A percentile compares a stretch with the other conserved stretches of the same genome.
phyloP scores from a whole-genome alignment of 2,329 filamentous ascomycete genomes.

The Alternaria brassicicola region DNA sequence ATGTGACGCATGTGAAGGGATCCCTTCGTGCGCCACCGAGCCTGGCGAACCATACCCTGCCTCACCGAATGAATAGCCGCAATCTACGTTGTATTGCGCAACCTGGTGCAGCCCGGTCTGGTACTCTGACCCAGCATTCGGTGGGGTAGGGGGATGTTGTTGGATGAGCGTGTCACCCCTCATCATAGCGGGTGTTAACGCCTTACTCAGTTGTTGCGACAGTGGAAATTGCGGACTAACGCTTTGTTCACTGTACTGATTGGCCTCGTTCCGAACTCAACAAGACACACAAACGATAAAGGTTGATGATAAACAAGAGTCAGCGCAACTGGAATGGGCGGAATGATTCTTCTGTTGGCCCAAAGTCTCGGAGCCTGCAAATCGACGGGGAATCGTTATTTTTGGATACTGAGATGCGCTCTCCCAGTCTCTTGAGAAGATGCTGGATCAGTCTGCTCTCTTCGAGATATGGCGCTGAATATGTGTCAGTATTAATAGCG shows the following conservation, averaged over 20 bases:
- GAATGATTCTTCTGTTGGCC: slow-evolving; percentile 3
- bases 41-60: slow-evolving; percentile 40
- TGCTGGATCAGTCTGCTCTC: slow-evolving; percentile 13
- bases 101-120: slow-evolving; percentile 50
- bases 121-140: slow-evolving; percentile 37
- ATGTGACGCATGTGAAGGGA: slow-evolving; percentile 38
- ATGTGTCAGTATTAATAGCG: slow-evolving; percentile 33
- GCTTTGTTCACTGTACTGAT: slow-evolving; percentile 9
- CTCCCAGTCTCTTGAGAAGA: slow-evolving; percentile 25
- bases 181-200: slow-evolving; percentile 32
- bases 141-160: slow-evolving; percentile 47
- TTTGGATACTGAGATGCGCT: background rate
- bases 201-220: slow-evolving; percentile 12
- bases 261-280: slow-evolving; percentile 16
- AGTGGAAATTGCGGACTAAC: slow-evolving; percentile 8
- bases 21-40: slow-evolving; percentile 33
- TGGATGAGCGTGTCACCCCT: slow-evolving; percentile 44
- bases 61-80: slow-evolving; percentile 47
- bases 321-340: background rate
- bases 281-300: slow-evolving; percentile 13
- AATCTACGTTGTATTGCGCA: slow-evolving; percentile 52
- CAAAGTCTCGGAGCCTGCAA: slow-evolving; percentile 10
- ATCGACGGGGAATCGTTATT: slow-evolving; percentile 9
- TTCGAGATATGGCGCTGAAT: slow-evolving; percentile 27
- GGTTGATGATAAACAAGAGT: slow-evolving; percentile 2